These are phyloP conservation scores for Metschnikowia proteae DNA, from an alignment of 805 yeast genomes.

Conservation along the genomic window DNA sequence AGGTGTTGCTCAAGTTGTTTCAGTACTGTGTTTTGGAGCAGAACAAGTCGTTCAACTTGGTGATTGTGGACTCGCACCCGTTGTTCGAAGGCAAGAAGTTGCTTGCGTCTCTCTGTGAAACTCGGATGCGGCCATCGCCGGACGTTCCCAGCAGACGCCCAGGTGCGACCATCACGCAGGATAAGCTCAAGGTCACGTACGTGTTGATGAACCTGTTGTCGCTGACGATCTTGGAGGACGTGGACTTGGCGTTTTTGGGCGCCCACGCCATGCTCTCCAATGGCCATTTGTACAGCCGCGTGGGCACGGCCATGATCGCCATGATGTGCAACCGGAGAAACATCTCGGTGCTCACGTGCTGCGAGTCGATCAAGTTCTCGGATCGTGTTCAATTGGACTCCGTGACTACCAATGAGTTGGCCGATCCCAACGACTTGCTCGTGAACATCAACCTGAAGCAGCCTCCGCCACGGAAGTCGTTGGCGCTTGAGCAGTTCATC, in stretches of 20 bases:
- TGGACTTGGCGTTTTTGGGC: conserved; percentile 88
- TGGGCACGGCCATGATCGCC: conserved; percentile 91
- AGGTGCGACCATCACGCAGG: conserved; percentile 28
- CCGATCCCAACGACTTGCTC: conserved; percentile 71
- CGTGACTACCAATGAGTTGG: conserved; percentile 90
- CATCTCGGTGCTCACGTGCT: conserved; percentile 91
- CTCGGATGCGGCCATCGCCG: conserved; percentile 22
- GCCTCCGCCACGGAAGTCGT: conserved; percentile 54
- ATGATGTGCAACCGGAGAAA: conserved; percentile 85
- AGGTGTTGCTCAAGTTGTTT: conserved; percentile 73
- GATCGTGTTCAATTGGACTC: conserved; percentile 95
- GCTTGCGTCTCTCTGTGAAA: conserved; percentile 57
- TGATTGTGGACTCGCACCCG: conserved; percentile 91
- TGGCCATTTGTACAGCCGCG: conserved; percentile 88
- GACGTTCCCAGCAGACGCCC: conserved; percentile 14
- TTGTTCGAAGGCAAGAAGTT: conserved; percentile 86
- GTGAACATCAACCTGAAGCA: conserved; percentile 45
- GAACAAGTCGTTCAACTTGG: conserved; percentile 66
- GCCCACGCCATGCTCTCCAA: conserved; percentile 97
- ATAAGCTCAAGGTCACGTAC: conserved; percentile 73
- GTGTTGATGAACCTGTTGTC: conserved; percentile 75
- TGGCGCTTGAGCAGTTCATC: conserved; percentile 62
- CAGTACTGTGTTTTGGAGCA: conserved; percentile 59
- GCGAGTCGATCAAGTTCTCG: conserved; percentile 90
- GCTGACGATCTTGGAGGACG: conserved; percentile 71